These are phyloP conservation scores for Mortierella sp. DNA, from an alignment of 371 early-diverging fungal species.

Conservation along the genomic window DNA sequence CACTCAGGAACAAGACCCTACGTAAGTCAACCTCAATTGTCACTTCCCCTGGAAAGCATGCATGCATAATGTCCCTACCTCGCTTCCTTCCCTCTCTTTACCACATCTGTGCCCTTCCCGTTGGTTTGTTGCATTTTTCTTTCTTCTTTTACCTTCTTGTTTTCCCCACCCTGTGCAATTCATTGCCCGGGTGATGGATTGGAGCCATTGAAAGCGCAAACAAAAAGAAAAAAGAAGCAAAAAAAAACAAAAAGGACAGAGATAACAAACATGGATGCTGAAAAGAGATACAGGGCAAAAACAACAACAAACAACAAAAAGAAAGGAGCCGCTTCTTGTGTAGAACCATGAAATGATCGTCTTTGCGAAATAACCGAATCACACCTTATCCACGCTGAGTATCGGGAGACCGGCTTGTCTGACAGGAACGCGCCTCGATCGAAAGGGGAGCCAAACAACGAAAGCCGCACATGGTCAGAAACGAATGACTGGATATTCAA, in stretches of 20 bases:
- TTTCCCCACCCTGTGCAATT: slow-evolving; percentile 20
- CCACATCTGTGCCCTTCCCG: slow-evolving; percentile 3
- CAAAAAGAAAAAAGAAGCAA: slow-evolving; percentile 23
- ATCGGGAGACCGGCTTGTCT: slow-evolving; percentile 14
- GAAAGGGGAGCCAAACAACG: slow-evolving; percentile 4
- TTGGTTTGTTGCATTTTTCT: background rate
- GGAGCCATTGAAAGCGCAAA: slow-evolving; percentile 20
- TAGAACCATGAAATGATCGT: slow-evolving; percentile 1
- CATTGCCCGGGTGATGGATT: slow-evolving; percentile 10
- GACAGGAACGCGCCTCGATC: background rate
- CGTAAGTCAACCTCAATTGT: slow-evolving; percentile 37
- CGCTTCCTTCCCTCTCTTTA: background rate
- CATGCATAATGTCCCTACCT: background rate
- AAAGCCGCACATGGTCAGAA: background rate
- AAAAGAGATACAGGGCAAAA: background rate
- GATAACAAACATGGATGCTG: slow-evolving; percentile 11
- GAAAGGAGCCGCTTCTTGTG: slow-evolving; percentile 21
- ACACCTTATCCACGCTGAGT: slow-evolving; percentile 4
- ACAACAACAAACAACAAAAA: background rate
- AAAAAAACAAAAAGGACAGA: slow-evolving; percentile 2
- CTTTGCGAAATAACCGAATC: slow-evolving; percentile 14
- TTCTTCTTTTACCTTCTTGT: slow-evolving; percentile 20
- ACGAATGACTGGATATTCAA: slow-evolving; percentile 19
- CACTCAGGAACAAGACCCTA: slow-evolving; percentile 56
- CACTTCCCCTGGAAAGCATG: background rate